These are phyloP conservation scores for Corchorus capsularis DNA, from an alignment of 345 rosid species.

Conservation along the genomic window DNA sequence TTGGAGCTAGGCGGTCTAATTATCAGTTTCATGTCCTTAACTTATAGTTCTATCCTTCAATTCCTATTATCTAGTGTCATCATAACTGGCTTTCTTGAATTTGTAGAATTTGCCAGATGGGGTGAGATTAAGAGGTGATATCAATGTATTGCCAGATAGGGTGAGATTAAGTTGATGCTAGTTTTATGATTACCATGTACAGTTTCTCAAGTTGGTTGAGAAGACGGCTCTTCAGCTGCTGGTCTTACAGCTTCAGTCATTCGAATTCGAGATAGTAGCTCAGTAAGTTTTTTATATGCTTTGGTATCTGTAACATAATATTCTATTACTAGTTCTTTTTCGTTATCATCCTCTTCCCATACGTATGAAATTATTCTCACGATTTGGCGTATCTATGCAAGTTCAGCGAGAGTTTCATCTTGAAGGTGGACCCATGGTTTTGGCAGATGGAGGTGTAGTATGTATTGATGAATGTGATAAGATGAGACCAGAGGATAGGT, in stretches of 20 bases:
- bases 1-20: too few species aligned
- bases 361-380: constrained; percentile 21
- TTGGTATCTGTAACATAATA: not conserved
- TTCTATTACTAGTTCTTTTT: not conserved
- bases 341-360: not conserved
- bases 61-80: not conserved
- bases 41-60: not conserved
- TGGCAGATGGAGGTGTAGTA: constrained; percentile 98
- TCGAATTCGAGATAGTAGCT: constrained; percentile 78
- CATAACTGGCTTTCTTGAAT: constrained; percentile 15
- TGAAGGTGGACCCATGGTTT: constrained; percentile 99
- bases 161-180: constrained; percentile 26
- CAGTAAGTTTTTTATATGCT: constrained; percentile 54
- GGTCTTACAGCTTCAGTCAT: constrained; percentile 98
- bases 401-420: constrained; percentile 93
- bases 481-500: constrained; percentile 99
- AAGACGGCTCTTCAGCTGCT: constrained; percentile 99
- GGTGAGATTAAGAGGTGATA: constrained; percentile 92
- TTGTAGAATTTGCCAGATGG: constrained; percentile 85
- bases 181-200: constrained; percentile 25
- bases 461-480: constrained; percentile 98
- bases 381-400: not conserved
- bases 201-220: constrained; percentile 97
- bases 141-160: constrained; percentile 83
- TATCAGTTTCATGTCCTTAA: constrained; percentile 13